A percentile compares a stretch with the other conserved stretches of the same genome.
Conservation (phyloP, 345 rosid species). For the Linum lewisii region DNA sequence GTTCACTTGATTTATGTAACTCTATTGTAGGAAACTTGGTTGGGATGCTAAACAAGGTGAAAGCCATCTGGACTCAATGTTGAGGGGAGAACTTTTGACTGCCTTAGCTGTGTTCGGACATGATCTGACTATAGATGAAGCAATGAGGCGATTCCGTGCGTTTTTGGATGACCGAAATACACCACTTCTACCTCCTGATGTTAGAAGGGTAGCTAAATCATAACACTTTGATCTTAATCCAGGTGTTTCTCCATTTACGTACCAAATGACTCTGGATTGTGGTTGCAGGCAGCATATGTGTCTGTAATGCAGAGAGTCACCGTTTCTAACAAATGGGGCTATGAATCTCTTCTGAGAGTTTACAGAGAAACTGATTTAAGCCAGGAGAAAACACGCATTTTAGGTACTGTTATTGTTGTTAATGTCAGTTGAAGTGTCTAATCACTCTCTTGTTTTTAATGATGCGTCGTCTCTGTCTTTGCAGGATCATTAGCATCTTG, state of each 20-base stretch:
- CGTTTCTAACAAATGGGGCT: slow-evolving; percentile 54
- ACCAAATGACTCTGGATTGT: slow-evolving; percentile 6
- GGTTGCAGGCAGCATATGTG: slow-evolving; percentile 75
- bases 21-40: slow-evolving; percentile 47
- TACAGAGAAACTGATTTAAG: slow-evolving; percentile 89
- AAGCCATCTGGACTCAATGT: slow-evolving; percentile 84
- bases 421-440: not conserved
- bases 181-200: slow-evolving; percentile 76
- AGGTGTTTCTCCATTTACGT: not conserved
- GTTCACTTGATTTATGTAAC: no score
- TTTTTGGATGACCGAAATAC: slow-evolving; percentile 73
- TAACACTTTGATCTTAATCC: not conserved
- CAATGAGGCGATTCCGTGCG: slow-evolving; percentile 53
- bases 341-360: slow-evolving; percentile 67
- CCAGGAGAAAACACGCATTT: slow-evolving; percentile 87
- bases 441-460: not conserved
- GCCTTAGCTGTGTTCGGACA: slow-evolving; percentile 72
- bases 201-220: slow-evolving; percentile 45
- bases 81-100: slow-evolving; percentile 85
- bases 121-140: slow-evolving; percentile 62
- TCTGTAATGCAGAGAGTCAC: slow-evolving; percentile 74
- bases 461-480: slow-evolving; percentile 1
- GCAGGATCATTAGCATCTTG: slow-evolving; percentile 71
- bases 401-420: slow-evolving; percentile 32
- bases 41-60: slow-evolving; percentile 93